These are phyloP conservation scores for Escallonia rubra DNA, from an alignment of 129 eudicot genomes.

Conservation along the genomic window DNA sequence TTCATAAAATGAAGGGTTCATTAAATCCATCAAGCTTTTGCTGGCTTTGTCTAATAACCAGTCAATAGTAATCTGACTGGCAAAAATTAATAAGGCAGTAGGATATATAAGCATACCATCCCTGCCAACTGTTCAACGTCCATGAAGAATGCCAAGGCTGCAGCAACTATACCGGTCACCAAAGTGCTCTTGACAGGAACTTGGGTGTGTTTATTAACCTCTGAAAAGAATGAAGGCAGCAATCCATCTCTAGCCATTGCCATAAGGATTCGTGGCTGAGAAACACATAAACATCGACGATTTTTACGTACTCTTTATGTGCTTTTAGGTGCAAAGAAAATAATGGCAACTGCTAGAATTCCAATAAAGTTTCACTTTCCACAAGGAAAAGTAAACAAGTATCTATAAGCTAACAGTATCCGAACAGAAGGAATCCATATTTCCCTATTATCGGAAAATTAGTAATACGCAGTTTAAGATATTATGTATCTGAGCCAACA, in stretches of 20 bases:
- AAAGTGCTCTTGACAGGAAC: conserved; percentile 87
- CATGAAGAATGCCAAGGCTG: conserved; percentile 73
- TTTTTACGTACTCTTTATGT: neutral
- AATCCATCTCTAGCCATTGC: conserved; percentile 99
- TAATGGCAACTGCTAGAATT: too few relatives aligned
- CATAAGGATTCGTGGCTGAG: conserved; percentile 92
- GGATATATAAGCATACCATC: conserved; percentile 56
- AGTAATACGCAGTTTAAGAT: too few relatives aligned
- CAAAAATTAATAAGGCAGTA: neutral
- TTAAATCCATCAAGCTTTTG: too few relatives aligned
- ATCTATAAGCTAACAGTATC: too few relatives aligned
- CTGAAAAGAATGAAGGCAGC: conserved; percentile 85
- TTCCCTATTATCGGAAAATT: too few relatives aligned
- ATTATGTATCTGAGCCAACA: too few relatives aligned
- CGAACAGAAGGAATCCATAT: too few relatives aligned
- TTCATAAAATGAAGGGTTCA: too few relatives aligned
- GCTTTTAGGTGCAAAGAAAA: neutral
- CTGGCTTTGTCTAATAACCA: too few relatives aligned
- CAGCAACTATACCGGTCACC: conserved; percentile 72
- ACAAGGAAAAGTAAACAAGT: too few relatives aligned
- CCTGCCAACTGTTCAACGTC: conserved; percentile 95
- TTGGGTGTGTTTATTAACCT: conserved; percentile 62
- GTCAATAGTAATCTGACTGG: too few relatives aligned
- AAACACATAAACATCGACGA: conserved; percentile 2
- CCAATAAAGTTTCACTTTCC: neutral